These are phyloP conservation scores for Trichophyton equinum DNA, from an alignment of 2,329 filamentous ascomycete genomes.

Conservation along the genomic window DNA sequence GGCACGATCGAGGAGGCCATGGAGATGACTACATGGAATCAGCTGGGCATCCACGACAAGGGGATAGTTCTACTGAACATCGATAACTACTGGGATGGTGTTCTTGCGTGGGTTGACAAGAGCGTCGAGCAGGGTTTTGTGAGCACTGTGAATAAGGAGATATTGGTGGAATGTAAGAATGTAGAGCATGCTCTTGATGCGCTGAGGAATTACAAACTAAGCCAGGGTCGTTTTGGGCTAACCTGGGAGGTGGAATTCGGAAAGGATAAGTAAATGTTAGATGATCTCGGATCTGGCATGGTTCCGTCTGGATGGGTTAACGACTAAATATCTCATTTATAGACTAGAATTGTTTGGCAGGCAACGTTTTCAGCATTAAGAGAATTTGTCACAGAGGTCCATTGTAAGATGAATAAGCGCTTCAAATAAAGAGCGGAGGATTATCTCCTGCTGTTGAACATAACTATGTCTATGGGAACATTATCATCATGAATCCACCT, in stretches of 20 bases:
- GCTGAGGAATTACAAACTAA: conserved; percentile 62
- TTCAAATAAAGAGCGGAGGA: neutral
- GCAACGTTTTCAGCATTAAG: neutral
- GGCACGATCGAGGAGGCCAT: conserved; percentile 94
- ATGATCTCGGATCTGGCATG: neutral
- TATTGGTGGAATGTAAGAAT: conserved; percentile 63
- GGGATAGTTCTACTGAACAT: conserved; percentile 77
- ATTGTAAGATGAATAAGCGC: neutral
- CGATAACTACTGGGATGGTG: conserved; percentile 80
- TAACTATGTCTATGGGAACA: neutral
- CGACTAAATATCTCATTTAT: neutral
- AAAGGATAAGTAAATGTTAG: neutral
- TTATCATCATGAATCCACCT: conserved; percentile 38
- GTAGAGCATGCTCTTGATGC: conserved; percentile 59
- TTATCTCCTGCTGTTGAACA: neutral
- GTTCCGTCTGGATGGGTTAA: neutral
- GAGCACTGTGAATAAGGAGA: conserved; percentile 53
- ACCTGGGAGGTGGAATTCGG: conserved; percentile 52
- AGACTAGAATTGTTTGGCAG: neutral
- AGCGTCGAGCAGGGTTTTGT: conserved; percentile 70
- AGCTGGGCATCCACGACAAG: conserved; percentile 76
- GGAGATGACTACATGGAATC: conserved; percentile 90
- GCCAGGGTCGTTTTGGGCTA: conserved; percentile 63
- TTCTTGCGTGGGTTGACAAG: conserved; percentile 68
- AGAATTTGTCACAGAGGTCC: neutral